Conservation (phyloP, 1,139 yeast species). For the Meyerozyma elateridarum region DNA sequence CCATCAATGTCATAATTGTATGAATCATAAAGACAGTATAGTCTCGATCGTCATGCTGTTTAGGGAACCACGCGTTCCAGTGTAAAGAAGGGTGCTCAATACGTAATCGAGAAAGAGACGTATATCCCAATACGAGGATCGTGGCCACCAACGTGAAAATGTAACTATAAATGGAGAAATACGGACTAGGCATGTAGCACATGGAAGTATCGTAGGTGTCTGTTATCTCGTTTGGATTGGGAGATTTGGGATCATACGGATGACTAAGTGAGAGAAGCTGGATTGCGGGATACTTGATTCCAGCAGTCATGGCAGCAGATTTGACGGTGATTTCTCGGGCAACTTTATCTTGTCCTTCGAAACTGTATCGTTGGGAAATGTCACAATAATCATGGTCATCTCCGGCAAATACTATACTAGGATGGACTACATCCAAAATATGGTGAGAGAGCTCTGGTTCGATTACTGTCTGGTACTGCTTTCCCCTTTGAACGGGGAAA, state of each 20-base stretch:
- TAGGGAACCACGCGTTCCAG: constrained; percentile 3
- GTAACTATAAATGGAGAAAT: constrained; percentile 44
- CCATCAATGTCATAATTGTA: constrained; percentile 4
- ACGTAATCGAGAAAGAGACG: too few relatives aligned
- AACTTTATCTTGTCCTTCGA: constrained; percentile 24
- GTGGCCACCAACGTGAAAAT: constrained; percentile 12
- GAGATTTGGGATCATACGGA: constrained; percentile 23
- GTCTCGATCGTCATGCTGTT: constrained; percentile 3
- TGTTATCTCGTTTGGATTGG: constrained; percentile 10
- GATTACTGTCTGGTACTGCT: constrained; percentile 75
- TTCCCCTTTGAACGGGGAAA: constrained; percentile 69
- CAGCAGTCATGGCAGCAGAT: constrained; percentile 90
- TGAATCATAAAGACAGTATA: constrained; percentile 7
- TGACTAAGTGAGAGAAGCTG: constrained; percentile 71
- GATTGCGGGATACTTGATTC: constrained; percentile 77
- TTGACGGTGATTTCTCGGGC: constrained; percentile 83
- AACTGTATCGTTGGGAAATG: constrained; percentile 50
- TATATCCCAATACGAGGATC: too few relatives aligned
- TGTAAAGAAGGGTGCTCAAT: background rate
- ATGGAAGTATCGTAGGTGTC: constrained; percentile 44
- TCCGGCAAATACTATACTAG: constrained; percentile 75
- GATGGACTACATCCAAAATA: constrained; percentile 54
- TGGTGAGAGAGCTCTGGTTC: constrained; percentile 53
- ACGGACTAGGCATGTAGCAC: constrained; percentile 75
- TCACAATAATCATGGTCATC: constrained; percentile 97